Evolutionary conservation across 352 stramenopile genomes (phyloP), one percentile per base, ranked within the genome.

Genomic region (Phytopythium ostracodes): DNA sequence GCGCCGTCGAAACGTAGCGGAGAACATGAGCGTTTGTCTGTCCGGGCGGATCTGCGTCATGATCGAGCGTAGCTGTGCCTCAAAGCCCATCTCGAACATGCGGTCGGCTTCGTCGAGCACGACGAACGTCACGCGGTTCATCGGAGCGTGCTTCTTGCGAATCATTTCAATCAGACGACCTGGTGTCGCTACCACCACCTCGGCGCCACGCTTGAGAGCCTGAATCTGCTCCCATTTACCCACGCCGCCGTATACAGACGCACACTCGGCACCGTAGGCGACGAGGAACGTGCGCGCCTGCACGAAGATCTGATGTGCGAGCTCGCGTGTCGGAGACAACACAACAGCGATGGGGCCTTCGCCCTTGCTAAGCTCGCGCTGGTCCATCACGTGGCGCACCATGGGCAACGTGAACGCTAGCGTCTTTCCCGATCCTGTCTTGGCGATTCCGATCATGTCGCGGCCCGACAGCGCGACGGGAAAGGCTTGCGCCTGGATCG

Each of bases 361-460:
- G 22, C 79, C 81, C 38, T 85, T 81, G 42, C 70, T 56, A 12
- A 96, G 72, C 42, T 89, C 72, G 11, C 85, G 73, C 73, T 97
- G 89, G 63, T 94, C 86, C 86, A 96, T 96, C 11, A 96, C 76
- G 46, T 94, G 84, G 17, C 75, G 71, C 47, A 99, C 78, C 70
- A 98, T 88, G n/a, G 97, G 97, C 58, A 98, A 68, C 18, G 98
- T 88, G 76, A 99, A 99, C 5, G 97, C 94, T 31, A 99, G 85
- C 12, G 97, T 99, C 79, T 99, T 99, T 3, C 97, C 97, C 3
- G 88, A 98, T 29, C 97, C 97, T 1, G 97, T 99, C 81, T 99
- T 96, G 54, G 96, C 94, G 53, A 95, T 96, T 33, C 73, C 87
- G 55, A 96, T 90, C 52, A 96, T 68, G 64, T 96, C 87, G 31